phyloP scores from a whole-genome alignment of 306 rosid genomes.

The Oemleria cerasiformis region DNA sequence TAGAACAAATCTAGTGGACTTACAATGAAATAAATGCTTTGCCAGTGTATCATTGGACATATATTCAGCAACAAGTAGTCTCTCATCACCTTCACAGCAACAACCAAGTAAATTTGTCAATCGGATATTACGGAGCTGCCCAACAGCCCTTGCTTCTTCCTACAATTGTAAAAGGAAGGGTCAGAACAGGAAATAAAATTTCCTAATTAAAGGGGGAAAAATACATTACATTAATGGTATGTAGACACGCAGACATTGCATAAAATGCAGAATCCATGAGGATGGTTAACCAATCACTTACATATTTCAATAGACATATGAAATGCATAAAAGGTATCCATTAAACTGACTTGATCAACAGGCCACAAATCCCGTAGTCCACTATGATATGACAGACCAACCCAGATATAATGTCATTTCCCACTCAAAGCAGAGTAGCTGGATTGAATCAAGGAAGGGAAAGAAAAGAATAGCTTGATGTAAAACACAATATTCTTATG shows the following conservation, averaged over 20 bases:
- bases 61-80: slow-evolving; percentile 86
- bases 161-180: slow-evolving; percentile 29
- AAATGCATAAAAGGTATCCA: neutral
- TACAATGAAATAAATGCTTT: slow-evolving; percentile 94
- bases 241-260: neutral
- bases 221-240: neutral
- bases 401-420: neutral
- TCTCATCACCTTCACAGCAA: slow-evolving; percentile 88
- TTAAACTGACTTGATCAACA: neutral
- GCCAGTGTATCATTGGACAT: slow-evolving; percentile 96
- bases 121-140: slow-evolving; percentile 78
- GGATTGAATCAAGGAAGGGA: neutral
- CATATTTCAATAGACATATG: neutral
- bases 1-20: slow-evolving; percentile 28
- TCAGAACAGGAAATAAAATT: slow-evolving; percentile 12
- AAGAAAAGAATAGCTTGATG: neutral
- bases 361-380: neutral
- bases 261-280: neutral
- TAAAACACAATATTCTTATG: neutral
- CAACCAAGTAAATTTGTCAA: slow-evolving; percentile 90
- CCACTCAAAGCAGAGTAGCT: neutral
- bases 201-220: neutral
- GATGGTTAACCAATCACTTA: neutral
- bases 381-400: neutral
- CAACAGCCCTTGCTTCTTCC: slow-evolving; percentile 95